Evolutionary conservation across 495 filamentous ascomycete species (phyloP).

Genomic region (Annulohypoxylon stygium): DNA sequence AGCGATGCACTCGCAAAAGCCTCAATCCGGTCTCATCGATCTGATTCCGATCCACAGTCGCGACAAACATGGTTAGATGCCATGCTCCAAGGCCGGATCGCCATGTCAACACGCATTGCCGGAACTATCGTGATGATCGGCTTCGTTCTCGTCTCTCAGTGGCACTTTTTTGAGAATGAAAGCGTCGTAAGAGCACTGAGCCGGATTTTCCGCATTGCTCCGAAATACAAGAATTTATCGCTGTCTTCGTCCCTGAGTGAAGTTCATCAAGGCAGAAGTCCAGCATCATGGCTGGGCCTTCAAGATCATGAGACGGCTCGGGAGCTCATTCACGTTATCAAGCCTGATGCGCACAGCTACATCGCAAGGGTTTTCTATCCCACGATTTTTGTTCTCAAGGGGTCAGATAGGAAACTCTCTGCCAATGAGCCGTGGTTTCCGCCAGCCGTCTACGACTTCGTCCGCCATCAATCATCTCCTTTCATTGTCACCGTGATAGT

Average conservation of each 20-base stretch:
- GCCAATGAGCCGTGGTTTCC: conserved; percentile 58
- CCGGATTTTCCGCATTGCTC: conserved; percentile 52
- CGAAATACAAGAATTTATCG: conserved; percentile 48
- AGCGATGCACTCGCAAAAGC: conserved; percentile 62
- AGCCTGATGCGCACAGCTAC: conserved; percentile 73
- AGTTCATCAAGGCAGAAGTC: conserved; percentile 76
- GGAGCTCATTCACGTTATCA: conserved; percentile 76
- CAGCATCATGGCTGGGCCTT: conserved; percentile 75
- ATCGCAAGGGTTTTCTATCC: conserved; percentile 77
- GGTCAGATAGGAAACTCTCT: conserved; percentile 68
- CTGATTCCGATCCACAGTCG: conserved; percentile 29
- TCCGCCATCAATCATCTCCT: conserved; percentile 66
- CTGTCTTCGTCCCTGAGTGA: conserved; percentile 59
- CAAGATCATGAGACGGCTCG: conserved; percentile 80
- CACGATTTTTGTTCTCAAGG: conserved; percentile 73
- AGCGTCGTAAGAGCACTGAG: conserved; percentile 58
- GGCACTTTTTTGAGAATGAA: conserved; percentile 74
- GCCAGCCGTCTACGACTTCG: conserved; percentile 68
- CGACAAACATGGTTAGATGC: conserved; percentile 64
- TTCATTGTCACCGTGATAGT: conserved; percentile 68
- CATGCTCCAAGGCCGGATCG: conserved; percentile 63
- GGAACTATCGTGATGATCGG: conserved; percentile 73
- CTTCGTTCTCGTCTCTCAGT: conserved; percentile 71
- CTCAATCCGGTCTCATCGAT: conserved; percentile 53
- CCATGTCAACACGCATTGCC: conserved; percentile 69